Evolutionary conservation across 2,329 filamentous ascomycete species (phyloP), one percentile per base, ranked within the genome.

Genomic region (Camillea tinctor): DNA sequence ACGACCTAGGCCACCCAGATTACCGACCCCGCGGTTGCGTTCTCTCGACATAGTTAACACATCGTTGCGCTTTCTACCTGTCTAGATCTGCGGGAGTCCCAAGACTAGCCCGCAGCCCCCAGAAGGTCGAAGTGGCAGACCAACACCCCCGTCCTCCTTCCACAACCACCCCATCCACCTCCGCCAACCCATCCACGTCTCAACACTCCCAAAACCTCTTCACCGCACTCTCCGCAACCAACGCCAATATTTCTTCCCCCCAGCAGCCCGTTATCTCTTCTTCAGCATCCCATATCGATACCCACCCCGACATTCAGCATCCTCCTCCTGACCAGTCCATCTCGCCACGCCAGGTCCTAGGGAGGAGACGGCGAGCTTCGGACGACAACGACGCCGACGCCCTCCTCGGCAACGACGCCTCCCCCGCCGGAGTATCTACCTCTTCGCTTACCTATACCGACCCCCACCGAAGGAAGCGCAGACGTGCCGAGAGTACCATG

Each of bases 91-190:
- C 75, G 76, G 80, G 76, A 76, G 65, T 69, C 67, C 58, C 63
- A 54, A 60, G 65, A 65, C 65, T 63, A 68, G 62, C 78, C 82
- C 80, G 78, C 79, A 78, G 69, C 68, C 76, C 26, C 70, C 64
- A 64, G 54, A 52, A 76, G 62, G 79, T 86, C 87, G 88, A 87
- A 83, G 88, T 91, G 89, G 89, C 88, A 84, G 84, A 89, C 85
- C 84, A 86, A 81, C 80, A 73, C 74, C 79, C 84, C 77, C 79
- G 78, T 74, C 76, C 78, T 62, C 66, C 69, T 75, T 75, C 71
- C 68, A 67, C 74, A 76, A 75, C 78, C 77, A 80, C 84, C 83
- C 84, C 83, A 83, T 80, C 82, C 85, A 80, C 82, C 80, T 79
- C 88, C 85, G 88, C 88, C 87, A 77, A 83, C 81, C 84, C 85